Conservation (phyloP, 2,329 filamentous ascomycete species). For the Volutella citrinella region DNA sequence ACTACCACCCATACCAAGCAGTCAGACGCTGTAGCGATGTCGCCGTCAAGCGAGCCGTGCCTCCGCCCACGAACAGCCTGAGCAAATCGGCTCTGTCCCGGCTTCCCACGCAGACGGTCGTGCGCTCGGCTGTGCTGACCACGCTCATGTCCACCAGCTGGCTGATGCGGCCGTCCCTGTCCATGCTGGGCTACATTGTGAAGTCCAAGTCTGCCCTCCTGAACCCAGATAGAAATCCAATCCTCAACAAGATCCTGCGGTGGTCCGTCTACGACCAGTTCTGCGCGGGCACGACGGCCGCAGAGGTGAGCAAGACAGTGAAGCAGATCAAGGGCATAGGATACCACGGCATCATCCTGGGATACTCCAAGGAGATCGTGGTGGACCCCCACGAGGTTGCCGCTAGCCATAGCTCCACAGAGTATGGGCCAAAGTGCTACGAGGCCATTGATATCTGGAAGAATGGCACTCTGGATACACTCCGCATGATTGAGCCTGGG, state of each 20-base stretch:
- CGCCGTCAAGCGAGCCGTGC: too few species aligned
- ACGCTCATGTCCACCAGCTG: slow-evolving; percentile 25
- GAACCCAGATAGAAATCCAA: slow-evolving; percentile 40
- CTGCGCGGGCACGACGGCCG: slow-evolving; percentile 49
- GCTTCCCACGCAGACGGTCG: too few species aligned
- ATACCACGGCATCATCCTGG: slow-evolving; percentile 50
- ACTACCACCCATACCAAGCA: too few species aligned
- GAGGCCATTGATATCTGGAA: slow-evolving; percentile 43
- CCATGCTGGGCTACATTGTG: slow-evolving; percentile 20
- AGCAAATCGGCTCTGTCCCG: too few species aligned
- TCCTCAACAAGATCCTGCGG: slow-evolving; percentile 41
- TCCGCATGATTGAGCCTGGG: slow-evolving; percentile 45
- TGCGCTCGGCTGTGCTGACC: slow-evolving; percentile 24
- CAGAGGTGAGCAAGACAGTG: slow-evolving; percentile 44
- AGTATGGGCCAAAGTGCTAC: slow-evolving; percentile 15
- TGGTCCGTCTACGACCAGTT: slow-evolving; percentile 53
- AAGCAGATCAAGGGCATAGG: slow-evolving; percentile 44
- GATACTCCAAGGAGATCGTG: slow-evolving; percentile 49
- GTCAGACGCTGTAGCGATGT: too few species aligned
- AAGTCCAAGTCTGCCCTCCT: slow-evolving; percentile 32
- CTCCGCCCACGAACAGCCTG: too few species aligned
- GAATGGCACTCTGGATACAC: slow-evolving; percentile 49
- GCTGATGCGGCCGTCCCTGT: slow-evolving; percentile 22
- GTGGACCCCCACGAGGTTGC: slow-evolving; percentile 26
- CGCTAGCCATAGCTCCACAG: slow-evolving; percentile 2